A percentile compares a stretch with the other conserved stretches of the same genome.
Conservation (phyloP, 2,329 filamentous ascomycete genomes). For the Sclerotinia borealis region DNA sequence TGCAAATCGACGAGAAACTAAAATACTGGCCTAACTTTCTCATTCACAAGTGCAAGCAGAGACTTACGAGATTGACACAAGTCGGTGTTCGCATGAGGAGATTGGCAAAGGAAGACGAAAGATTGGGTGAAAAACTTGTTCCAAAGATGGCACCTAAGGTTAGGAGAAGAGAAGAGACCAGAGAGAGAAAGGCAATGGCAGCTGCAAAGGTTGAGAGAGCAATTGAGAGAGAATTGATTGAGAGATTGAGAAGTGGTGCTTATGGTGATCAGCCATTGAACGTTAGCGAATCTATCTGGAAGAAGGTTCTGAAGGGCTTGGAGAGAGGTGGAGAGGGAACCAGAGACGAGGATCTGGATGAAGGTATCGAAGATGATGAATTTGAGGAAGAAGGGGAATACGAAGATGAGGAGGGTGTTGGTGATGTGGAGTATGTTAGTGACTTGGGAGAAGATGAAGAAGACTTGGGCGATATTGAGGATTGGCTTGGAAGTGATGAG, state of each 20-base stretch:
- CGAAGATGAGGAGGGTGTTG: conserved; percentile 58
- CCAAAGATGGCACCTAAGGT: conserved; percentile 90
- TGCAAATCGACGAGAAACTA: conserved; percentile 77
- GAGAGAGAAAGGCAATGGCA: conserved; percentile 70
- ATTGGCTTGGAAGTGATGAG: conserved; percentile 72
- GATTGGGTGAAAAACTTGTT: conserved; percentile 81
- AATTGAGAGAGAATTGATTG: conserved; percentile 91
- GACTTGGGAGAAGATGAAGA: conserved; percentile 82
- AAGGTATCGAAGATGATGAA: conserved; percentile 75
- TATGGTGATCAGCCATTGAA: conserved; percentile 95
- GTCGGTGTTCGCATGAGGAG: conserved; percentile 76
- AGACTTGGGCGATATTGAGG: conserved; percentile 74
- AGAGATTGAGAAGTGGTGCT: conserved; percentile 82
- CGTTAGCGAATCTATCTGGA: conserved; percentile 92
- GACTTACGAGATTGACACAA: conserved; percentile 85
- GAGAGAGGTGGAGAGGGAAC: conserved; percentile 80
- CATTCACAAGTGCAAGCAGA: conserved; percentile 92
- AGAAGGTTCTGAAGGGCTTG: conserved; percentile 86
- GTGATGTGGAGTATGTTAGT: conserved; percentile 85
- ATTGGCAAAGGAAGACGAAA: conserved; percentile 81
- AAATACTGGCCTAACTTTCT: conserved; percentile 95
- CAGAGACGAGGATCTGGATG: conserved; percentile 81
- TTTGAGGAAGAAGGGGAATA: conserved; percentile 61
- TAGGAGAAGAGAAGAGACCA: conserved; percentile 64
- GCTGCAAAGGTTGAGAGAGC: conserved; percentile 92